Evolutionary conservation across 805 yeast species (phyloP).

Genomic region (Candida multigemmis): DNA sequence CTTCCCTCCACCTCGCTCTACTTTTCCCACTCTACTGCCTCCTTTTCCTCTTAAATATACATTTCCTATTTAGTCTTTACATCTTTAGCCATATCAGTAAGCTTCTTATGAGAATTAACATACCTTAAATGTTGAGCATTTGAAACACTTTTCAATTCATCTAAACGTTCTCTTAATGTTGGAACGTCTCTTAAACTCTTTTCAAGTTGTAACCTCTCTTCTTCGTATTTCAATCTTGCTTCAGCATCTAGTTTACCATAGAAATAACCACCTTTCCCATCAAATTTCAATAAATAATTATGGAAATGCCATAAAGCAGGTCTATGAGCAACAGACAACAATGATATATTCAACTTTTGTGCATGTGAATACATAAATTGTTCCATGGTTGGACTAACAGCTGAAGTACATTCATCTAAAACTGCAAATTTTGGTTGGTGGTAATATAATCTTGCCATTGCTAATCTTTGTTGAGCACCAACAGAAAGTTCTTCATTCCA

Average conservation of each 20-base stretch:
- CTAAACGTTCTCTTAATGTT: slow-evolving; percentile 53
- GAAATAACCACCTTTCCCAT: slow-evolving; percentile 67
- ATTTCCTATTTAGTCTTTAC: slow-evolving; percentile 1
- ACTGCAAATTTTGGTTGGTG: slow-evolving; percentile 92
- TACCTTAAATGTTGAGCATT: slow-evolving; percentile 31
- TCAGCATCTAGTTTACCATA: slow-evolving; percentile 62
- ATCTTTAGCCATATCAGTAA: slow-evolving; percentile 11
- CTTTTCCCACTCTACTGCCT: background rate
- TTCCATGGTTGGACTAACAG: slow-evolving; percentile 86
- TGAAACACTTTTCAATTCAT: slow-evolving; percentile 49
- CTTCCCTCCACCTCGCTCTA: background rate
- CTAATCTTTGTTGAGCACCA: slow-evolving; percentile 90
- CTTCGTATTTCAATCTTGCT: slow-evolving; percentile 64
- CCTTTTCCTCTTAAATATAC: slow-evolving; percentile 1
- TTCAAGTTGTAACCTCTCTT: slow-evolving; percentile 67
- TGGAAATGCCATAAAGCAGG: slow-evolving; percentile 92
- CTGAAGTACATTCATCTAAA: slow-evolving; percentile 91
- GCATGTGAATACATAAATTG: slow-evolving; percentile 83
- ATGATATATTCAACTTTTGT: slow-evolving; percentile 66
- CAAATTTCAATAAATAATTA: slow-evolving; percentile 70
- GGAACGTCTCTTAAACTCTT: slow-evolving; percentile 64
- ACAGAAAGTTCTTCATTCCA: slow-evolving; percentile 86
- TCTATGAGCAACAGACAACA: slow-evolving; percentile 86
- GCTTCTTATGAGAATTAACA: slow-evolving; percentile 17
- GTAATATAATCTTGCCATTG: slow-evolving; percentile 87